Evolutionary conservation across 345 rosid species (phyloP), one percentile per base, ranked within the genome.

Genomic region (Brassica rapa): DNA sequence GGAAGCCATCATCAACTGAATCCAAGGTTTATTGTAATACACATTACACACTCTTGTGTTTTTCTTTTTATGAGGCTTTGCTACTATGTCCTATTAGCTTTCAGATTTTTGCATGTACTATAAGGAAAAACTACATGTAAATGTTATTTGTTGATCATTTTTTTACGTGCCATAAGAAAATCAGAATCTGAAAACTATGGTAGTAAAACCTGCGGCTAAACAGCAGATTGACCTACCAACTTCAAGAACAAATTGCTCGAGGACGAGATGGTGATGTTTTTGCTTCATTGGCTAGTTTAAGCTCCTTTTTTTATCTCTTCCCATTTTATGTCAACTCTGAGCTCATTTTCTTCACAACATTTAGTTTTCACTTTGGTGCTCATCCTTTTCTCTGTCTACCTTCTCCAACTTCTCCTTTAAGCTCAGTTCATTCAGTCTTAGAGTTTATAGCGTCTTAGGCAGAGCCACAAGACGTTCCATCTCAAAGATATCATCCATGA

Each of bases 11-110:
- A 60, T 56, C 46, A 53, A 32, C 21, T 2, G 4, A 77, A 39
- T 30, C 27, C 32, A 55, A 6, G 35, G 81, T 71, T 53, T 37
- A 62, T 77, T 77, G 6, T 56, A 9, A 21, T 76, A 62, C 30
- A 19, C 21, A 19, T 19, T 23, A 24, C 43, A n/a, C 43, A 63
- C 59, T 51, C 39, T 49, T 63, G 33, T 70, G 15, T 35, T 37
- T 15, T 56, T 70, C 21, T 56, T 10, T 55, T 4, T 53, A 7
- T 25, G 81, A 77, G 53, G 70, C 62, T 55, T 35, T 53, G 33
- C 59, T 53, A 33, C 32, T 12, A 9, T 32, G 10, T 33, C 62
- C 30, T 70, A 23, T 25, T 63, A 64, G 66, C 66, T 71, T 65
- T 71, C 60, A 65, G 72, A 57, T 65, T 37, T 16, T 15, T 77